These are phyloP conservation scores for Populus alba DNA, from an alignment of 345 rosid genomes.

Conservation along the genomic window DNA sequence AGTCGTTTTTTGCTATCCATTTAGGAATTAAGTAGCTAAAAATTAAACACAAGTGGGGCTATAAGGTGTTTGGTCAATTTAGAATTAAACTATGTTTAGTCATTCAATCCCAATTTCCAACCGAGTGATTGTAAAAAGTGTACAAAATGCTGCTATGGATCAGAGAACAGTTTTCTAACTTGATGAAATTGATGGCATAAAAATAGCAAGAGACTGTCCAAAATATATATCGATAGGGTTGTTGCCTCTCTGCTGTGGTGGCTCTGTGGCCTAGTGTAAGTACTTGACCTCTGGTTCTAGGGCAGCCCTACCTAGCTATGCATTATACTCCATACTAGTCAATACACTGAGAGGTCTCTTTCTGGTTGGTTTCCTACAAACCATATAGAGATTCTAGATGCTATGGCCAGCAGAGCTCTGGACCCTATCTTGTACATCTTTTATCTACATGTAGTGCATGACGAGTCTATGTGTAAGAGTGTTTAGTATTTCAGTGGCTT, in stretches of 20 bases:
- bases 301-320: neutral
- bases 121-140: neutral
- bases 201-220: neutral
- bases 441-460: neutral
- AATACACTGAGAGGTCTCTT: no score
- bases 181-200: neutral
- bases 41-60: neutral
- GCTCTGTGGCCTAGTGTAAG: neutral
- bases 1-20: neutral
- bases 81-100: neutral
- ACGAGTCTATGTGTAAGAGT: neutral
- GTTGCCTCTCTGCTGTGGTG: neutral
- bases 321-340: no score
- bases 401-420: neutral
- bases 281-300: neutral
- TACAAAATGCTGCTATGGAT: neutral
- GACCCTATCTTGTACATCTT: neutral
- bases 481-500: constrained; percentile 3
- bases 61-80: neutral
- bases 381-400: neutral
- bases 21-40: neutral
- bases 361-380: no score
- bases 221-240: neutral
- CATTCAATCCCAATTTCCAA: no score
- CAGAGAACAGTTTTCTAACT: neutral